Conservation (phyloP, 495 filamentous ascomycete genomes). For the Tuber borchii region DNA sequence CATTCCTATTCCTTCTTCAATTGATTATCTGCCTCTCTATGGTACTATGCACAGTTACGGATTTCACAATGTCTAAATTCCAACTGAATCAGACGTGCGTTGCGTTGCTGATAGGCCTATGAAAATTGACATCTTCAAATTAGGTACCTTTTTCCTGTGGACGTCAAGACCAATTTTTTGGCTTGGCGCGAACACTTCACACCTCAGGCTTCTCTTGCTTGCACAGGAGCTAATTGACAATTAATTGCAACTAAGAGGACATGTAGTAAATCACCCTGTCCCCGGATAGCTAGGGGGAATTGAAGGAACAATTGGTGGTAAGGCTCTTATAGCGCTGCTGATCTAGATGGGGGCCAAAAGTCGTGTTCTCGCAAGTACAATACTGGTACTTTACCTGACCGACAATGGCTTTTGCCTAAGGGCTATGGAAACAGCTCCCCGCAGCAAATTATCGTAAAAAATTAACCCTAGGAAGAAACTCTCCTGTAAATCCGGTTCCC, state of each 20-base stretch:
- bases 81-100: neutral
- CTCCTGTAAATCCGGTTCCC: too few relatives aligned
- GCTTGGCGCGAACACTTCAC: neutral
- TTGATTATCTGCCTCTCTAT: neutral
- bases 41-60: neutral
- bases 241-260: neutral
- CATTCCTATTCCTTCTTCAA: neutral
- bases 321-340: neutral
- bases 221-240: neutral
- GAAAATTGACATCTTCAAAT: neutral
- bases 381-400: neutral
- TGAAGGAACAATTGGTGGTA: neutral
- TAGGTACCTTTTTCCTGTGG: neutral
- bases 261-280: neutral
- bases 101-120: neutral
- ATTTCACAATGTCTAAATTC: neutral
- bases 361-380: neutral
- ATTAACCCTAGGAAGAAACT: too few relatives aligned
- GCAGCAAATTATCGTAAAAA: too few relatives aligned
- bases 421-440: too few relatives aligned
- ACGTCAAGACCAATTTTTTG: neutral
- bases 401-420: neutral
- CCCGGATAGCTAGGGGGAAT: neutral
- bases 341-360: neutral
- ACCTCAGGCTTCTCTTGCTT: neutral